These are phyloP conservation scores for Lentinus brumalis DNA, from an alignment of 768 basidiomycete species.

Conservation along the genomic window DNA sequence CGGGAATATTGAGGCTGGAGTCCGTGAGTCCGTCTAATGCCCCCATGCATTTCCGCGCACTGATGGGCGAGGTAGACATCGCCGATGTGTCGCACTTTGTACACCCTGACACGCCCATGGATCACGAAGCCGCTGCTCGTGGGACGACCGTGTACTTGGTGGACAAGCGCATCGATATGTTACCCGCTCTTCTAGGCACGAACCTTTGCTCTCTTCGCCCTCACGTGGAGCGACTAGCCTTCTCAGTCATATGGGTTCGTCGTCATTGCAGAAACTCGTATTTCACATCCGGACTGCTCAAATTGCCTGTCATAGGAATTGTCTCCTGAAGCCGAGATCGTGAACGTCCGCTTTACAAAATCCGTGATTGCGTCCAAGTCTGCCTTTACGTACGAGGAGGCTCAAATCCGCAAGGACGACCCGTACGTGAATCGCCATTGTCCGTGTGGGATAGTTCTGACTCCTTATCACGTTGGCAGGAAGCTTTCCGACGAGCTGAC, in stretches of 20 bases:
- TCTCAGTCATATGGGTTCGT: slow-evolving; percentile 92
- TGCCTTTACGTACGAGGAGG: slow-evolving; percentile 96
- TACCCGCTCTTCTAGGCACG: slow-evolving; percentile 90
- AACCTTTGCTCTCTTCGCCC: slow-evolving; percentile 94
- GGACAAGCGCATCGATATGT: slow-evolving; percentile 98
- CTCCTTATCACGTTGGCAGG: slow-evolving; percentile 40
- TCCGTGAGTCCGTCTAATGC: slow-evolving; percentile 67
- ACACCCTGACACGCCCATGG: slow-evolving; percentile 91
- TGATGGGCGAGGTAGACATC: slow-evolving; percentile 63
- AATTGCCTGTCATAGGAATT: slow-evolving; percentile 66
- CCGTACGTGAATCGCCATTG: slow-evolving; percentile 51
- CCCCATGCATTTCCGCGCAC: slow-evolving; percentile 1
- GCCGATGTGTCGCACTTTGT: slow-evolving; percentile 99
- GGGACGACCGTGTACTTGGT: slow-evolving; percentile 98
- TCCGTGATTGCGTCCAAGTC: slow-evolving; percentile 96
- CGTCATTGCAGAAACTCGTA: not conserved
- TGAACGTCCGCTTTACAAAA: slow-evolving; percentile 89
- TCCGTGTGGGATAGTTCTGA: not conserved
- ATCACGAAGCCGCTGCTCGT: slow-evolving; percentile 90
- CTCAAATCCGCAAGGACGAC: slow-evolving; percentile 92
- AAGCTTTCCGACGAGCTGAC: slow-evolving; percentile 81
- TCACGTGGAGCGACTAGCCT: slow-evolving; percentile 91
- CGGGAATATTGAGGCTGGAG: slow-evolving; percentile 95
- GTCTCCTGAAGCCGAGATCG: slow-evolving; percentile 84
- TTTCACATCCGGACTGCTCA: slow-evolving; percentile 2